A percentile compares a stretch with the other conserved stretches of the same genome.
phyloP scores from a whole-genome alignment of 345 rosid genomes.

The Luvunga scandens region DNA sequence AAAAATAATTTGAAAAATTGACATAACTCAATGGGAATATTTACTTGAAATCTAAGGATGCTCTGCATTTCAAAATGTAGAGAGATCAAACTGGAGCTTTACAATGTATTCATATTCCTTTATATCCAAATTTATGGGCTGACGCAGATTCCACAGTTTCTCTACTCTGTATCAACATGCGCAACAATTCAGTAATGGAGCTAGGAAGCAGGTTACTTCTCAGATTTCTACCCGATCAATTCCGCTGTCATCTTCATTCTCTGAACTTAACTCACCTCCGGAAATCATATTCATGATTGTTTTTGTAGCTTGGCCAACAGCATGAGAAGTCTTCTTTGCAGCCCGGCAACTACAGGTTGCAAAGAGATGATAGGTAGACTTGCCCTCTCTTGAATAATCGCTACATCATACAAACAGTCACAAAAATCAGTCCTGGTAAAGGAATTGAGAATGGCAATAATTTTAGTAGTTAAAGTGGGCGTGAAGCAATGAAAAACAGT shows the following conservation, averaged over 20 bases:
- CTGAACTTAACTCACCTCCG: slow-evolving; percentile 39
- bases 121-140: background rate
- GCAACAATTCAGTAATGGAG: background rate
- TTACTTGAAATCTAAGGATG: no score
- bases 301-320: slow-evolving; percentile 81
- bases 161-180: slow-evolving; percentile 5
- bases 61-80: background rate
- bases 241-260: slow-evolving; percentile 27
- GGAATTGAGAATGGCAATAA: background rate
- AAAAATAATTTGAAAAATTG: no score
- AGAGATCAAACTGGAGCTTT: background rate
- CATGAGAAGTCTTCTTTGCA: slow-evolving; percentile 72
- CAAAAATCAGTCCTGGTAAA: slow-evolving; percentile 12
- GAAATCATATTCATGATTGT: slow-evolving; percentile 60
- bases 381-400: slow-evolving; percentile 91
- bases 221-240: slow-evolving; percentile 41
- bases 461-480: background rate
- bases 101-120: background rate
- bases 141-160: background rate
- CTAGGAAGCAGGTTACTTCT: background rate
- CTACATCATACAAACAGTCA: slow-evolving; percentile 37
- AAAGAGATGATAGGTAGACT: slow-evolving; percentile 72
- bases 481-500: background rate
- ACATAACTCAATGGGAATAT: no score
- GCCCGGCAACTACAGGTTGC: slow-evolving; percentile 76